Evolutionary conservation across 768 basidiomycete species (phyloP).

Genomic region (Psilocybe tampanensis): DNA sequence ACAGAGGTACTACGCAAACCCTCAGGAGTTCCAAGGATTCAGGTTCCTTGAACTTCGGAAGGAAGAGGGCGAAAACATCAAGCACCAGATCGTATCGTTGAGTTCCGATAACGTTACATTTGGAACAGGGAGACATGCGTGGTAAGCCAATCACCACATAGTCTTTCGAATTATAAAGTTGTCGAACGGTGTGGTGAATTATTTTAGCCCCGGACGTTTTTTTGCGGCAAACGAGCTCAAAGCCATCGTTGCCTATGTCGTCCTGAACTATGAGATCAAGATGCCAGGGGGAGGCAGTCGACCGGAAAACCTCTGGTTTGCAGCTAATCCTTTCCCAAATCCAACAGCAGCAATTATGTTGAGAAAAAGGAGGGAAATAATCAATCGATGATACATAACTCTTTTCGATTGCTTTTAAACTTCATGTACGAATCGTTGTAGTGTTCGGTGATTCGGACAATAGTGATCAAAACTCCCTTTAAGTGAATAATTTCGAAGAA

Average conservation of each 20-base stretch:
- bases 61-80: conserved; percentile 14
- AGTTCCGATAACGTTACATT: conserved; percentile 32
- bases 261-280: conserved; percentile 44
- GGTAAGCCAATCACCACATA: background rate
- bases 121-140: conserved; percentile 36
- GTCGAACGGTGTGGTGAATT: no score
- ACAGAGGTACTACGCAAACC: conserved; percentile 20
- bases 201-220: conserved; percentile 41
- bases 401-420: no score
- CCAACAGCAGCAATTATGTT: background rate
- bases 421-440: no score
- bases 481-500: no score
- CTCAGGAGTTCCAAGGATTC: conserved; percentile 42
- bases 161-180: no score
- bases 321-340: conserved; percentile 1
- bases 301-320: conserved; percentile 27
- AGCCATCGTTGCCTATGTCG: conserved; percentile 42
- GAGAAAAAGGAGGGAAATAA: background rate
- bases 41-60: conserved; percentile 37
- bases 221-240: conserved; percentile 32
- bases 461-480: no score
- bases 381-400: background rate
- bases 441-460: no score
- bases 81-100: conserved; percentile 26
- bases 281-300: conserved; percentile 19